Conservation (phyloP, 805 yeast species). For the Candida vartiovaarae region DNA sequence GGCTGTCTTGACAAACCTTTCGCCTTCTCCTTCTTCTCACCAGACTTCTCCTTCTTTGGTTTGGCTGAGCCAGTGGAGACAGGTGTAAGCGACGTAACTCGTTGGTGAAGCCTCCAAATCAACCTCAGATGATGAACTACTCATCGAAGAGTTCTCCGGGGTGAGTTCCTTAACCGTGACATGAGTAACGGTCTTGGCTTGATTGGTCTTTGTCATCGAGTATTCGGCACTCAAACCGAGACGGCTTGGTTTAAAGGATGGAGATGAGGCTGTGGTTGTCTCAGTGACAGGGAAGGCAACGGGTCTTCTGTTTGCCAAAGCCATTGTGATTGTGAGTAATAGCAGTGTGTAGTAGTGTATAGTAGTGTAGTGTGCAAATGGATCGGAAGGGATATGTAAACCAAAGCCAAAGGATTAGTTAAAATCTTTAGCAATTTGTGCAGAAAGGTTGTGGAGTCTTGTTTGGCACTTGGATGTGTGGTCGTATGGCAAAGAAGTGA, state of each 20-base stretch:
- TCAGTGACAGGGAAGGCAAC: slow-evolving; percentile 41
- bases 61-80: slow-evolving; percentile 8
- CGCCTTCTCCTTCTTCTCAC: slow-evolving; percentile 19
- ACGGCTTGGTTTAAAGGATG: slow-evolving; percentile 25
- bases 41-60: slow-evolving; percentile 10
- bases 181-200: slow-evolving; percentile 5
- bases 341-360: neutral
- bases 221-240: slow-evolving; percentile 20
- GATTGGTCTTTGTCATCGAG: slow-evolving; percentile 5
- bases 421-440: slow-evolving; percentile 19
- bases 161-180: slow-evolving; percentile 19
- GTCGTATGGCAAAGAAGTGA: slow-evolving; percentile 1
- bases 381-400: neutral
- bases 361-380: neutral
- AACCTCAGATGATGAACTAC: slow-evolving; percentile 20
- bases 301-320: slow-evolving; percentile 63
- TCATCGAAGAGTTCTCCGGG: slow-evolving; percentile 15
- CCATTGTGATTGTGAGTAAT: slow-evolving; percentile 33
- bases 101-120: slow-evolving; percentile 22
- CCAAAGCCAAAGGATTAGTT: slow-evolving; percentile 19
- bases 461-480: slow-evolving; percentile 1
- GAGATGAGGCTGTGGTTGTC: slow-evolving; percentile 18
- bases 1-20: slow-evolving; percentile 22
- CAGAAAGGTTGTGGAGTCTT: neutral
- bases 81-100: slow-evolving; percentile 15